These are phyloP conservation scores for Polytolypa hystricis DNA, from an alignment of 2,329 filamentous ascomycete species.

Conservation along the genomic window DNA sequence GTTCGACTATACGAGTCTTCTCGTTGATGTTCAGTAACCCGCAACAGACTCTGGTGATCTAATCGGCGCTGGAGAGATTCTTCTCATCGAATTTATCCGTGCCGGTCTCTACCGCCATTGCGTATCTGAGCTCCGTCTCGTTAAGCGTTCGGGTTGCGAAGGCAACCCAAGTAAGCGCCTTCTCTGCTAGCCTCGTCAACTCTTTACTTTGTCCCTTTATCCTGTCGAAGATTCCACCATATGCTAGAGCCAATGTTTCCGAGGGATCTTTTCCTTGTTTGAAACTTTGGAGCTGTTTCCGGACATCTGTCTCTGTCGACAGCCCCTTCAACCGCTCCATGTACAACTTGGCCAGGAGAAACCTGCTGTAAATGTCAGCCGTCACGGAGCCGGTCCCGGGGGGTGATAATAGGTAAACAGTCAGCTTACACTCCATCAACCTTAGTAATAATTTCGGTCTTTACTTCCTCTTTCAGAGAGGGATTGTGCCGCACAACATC, in stretches of 20 bases:
- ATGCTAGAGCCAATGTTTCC: conserved; percentile 27
- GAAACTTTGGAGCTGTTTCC: conserved; percentile 21
- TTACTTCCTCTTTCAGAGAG: conserved; percentile 9
- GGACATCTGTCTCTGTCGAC: conserved; percentile 21
- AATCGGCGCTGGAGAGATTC: conserved; percentile 13
- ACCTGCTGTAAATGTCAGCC: conserved; percentile 13
- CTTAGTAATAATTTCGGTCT: conserved; percentile 7
- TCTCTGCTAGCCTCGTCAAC: conserved; percentile 2
- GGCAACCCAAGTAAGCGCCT: conserved; percentile 8
- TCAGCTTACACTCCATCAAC: conserved; percentile 15
- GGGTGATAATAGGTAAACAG: too few relatives aligned
- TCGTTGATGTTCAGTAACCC: conserved; percentile 16
- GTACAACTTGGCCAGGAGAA: conserved; percentile 17
- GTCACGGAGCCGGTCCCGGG: too few relatives aligned
- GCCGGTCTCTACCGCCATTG: conserved; percentile 18
- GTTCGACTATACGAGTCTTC: conserved; percentile 12
- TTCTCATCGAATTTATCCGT: conserved; percentile 17
- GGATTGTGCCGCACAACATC: conserved; percentile 4
- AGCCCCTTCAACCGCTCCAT: conserved; percentile 12
- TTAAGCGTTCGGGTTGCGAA: conserved; percentile 16
- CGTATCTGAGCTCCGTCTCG: conserved; percentile 20
- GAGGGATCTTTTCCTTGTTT: conserved; percentile 12
- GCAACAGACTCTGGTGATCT: conserved; percentile 14
- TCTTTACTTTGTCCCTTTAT: background rate
- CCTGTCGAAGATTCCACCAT: conserved; percentile 22